Conservation (phyloP, 441 rosid species). For the Melastoma candidum region DNA sequence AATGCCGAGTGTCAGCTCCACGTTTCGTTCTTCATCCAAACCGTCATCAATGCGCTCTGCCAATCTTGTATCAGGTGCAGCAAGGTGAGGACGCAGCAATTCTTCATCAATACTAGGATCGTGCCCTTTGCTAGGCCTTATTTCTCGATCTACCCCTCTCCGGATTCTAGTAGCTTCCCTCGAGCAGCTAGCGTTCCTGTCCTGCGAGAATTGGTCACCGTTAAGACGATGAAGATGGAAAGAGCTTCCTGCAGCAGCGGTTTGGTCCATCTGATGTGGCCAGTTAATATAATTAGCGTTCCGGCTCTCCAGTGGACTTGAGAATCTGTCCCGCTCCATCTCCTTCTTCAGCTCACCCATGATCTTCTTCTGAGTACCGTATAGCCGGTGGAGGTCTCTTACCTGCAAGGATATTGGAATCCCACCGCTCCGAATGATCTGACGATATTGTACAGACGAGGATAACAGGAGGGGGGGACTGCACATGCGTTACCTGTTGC, state of each 20-base stretch:
- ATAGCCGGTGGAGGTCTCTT: constrained; percentile 65
- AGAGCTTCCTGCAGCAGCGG: constrained; percentile 3
- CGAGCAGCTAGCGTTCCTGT: constrained; percentile 42
- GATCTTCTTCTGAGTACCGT: constrained; percentile 51
- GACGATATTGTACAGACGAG: not conserved
- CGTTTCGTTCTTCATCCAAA: constrained; percentile 34
- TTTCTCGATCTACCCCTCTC: constrained; percentile 30
- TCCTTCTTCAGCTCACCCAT: constrained; percentile 47
- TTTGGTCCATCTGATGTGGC: constrained; percentile 6
- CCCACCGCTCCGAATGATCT: too few relatives aligned
- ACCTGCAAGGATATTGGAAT: constrained; percentile 36
- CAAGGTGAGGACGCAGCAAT: constrained; percentile 20
- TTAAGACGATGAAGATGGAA: constrained; percentile 14
- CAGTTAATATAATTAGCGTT: constrained; percentile 19
- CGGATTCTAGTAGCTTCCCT: constrained; percentile 25
- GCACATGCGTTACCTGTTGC: constrained; percentile 43
- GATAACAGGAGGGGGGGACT: not conserved
- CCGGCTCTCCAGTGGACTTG: constrained; percentile 6
- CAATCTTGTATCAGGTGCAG: constrained; percentile 1
- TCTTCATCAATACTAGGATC: constrained; percentile 19
- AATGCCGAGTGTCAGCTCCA: constrained; percentile 65
- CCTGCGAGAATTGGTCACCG: constrained; percentile 28
- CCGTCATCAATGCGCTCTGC: constrained; percentile 17
- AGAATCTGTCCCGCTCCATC: constrained; percentile 23
- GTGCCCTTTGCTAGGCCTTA: constrained; percentile 24